Evolutionary conservation across 768 basidiomycete genomes (phyloP).

Genomic region (Auricularia sp.): DNA sequence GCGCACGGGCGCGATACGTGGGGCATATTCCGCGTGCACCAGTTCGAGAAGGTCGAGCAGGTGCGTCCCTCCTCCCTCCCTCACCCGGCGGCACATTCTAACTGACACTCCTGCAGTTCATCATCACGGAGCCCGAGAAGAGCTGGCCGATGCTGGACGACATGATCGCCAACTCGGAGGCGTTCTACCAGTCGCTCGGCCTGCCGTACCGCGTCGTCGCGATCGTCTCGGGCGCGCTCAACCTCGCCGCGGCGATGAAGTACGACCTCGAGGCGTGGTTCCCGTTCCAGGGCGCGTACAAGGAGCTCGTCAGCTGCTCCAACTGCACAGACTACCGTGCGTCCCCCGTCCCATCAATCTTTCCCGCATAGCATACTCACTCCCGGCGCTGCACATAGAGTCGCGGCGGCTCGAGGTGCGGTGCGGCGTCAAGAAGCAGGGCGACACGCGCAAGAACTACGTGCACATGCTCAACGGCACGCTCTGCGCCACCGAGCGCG

Average conservation of each 20-base stretch:
- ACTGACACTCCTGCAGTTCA: constrained; percentile 44
- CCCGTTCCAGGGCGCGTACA: constrained; percentile 92
- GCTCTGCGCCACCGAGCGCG: constrained; percentile 92
- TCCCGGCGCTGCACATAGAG: constrained; percentile 34
- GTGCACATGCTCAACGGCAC: constrained; percentile 99
- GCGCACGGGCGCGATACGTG: constrained; percentile 97
- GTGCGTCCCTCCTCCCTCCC: no score
- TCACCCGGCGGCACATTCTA: no score
- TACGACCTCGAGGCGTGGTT: constrained; percentile 99
- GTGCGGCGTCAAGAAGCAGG: constrained; percentile 84
- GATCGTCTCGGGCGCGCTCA: constrained; percentile 94
- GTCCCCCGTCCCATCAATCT: constrained; percentile 30
- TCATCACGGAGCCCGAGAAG: constrained; percentile 87
- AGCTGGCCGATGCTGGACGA: constrained; percentile 90
- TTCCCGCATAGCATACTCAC: not conserved
- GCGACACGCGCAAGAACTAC: constrained; percentile 84
- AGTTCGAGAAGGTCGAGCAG: constrained; percentile 95
- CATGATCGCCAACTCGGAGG: constrained; percentile 87
- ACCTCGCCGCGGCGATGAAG: constrained; percentile 95
- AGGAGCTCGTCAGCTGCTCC: constrained; percentile 95
- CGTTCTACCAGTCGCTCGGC: constrained; percentile 91
- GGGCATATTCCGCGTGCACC: constrained; percentile 99
- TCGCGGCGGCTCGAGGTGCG: constrained; percentile 86
- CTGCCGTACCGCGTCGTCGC: constrained; percentile 86
- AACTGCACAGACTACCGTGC: constrained; percentile 93